Evolutionary conservation across 2,329 filamentous ascomycete species (phyloP), one percentile per base, ranked within the genome.

Genomic region (Scedosporium aurantiacum): DNA sequence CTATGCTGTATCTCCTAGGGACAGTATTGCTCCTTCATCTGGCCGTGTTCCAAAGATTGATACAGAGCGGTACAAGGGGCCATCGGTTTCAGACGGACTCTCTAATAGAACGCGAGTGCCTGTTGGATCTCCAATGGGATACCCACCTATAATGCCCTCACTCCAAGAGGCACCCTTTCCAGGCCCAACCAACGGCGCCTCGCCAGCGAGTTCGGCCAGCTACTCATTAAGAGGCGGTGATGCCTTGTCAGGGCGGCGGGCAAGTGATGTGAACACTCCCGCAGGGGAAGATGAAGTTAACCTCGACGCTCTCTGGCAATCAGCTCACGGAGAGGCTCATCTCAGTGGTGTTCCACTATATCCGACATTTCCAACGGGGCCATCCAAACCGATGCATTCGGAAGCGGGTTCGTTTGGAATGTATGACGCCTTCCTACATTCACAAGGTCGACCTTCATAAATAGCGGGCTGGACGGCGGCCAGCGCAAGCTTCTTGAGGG

Each of bases 241-340:
- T 25, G 58, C 27, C 8, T 27, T 41, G 47, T 7, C 45, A 12
- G 58, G 47, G 27, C 18, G 52, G 21, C 52, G 45, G 8, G 18
- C 50, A 14, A 61, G 59, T 23, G 59, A 55, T 23, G 47, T 40
- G 5, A 54, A 57, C 21, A 61, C 59, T 2, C 52, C 59, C 3
- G 40, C n/a, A 2, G 59, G 50, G 6, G 59, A 61, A 4, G 59
- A 61, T 21, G 59, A 61, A 54, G 59, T 61, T 25, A 45, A 61
- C 16, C 47, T 61, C 7, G 59, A 57, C 12, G 28, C 41, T 14
- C 37, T 61, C 2, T 61, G 50, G 59, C 50, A 23, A 2, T 40
- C 47, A 3, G 21, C 52, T 23, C 32, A 41, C 12, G 14, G 47
- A 18, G 59, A 61, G 37, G 40, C 18, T 14, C 18, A 7, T 14